A percentile compares a stretch with the other conserved stretches of the same genome.
Conservation (phyloP, 306 rosid genomes). For the Prosopis cineraria region DNA sequence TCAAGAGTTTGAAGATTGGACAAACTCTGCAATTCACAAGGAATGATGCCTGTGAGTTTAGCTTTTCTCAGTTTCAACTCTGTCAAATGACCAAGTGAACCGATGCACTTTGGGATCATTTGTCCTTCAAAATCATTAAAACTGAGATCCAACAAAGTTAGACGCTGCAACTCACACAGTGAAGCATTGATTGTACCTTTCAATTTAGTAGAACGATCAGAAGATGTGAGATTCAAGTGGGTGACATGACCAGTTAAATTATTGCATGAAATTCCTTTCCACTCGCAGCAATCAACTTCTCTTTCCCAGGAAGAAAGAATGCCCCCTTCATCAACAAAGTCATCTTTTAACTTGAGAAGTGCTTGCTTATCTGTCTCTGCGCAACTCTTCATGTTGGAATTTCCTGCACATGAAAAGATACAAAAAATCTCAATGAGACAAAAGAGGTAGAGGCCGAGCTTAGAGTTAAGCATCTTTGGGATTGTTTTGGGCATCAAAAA, state of each 20-base stretch:
- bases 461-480: not conserved
- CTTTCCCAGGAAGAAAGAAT: not conserved
- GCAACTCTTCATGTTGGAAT: not conserved
- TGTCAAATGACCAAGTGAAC: slow-evolving; percentile 29
- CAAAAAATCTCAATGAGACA: not conserved
- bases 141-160: slow-evolving; percentile 6
- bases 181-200: slow-evolving; percentile 26
- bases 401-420: not conserved
- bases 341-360: not conserved
- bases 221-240: not conserved
- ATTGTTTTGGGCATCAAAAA: not conserved
- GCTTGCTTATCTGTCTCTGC: not conserved
- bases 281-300: not conserved
- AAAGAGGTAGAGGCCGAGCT: not conserved
- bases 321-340: not conserved
- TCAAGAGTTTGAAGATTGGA: slow-evolving; percentile 24
- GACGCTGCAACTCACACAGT: slow-evolving; percentile 31
- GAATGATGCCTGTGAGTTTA: not conserved
- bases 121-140: not conserved
- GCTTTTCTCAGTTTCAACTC: not conserved
- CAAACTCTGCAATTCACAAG: slow-evolving; percentile 24
- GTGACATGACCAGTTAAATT: slow-evolving; percentile 30
- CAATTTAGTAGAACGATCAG: not conserved
- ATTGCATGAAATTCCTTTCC: slow-evolving; percentile 24
- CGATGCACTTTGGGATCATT: slow-evolving; percentile 35